Evolutionary conservation across 78 protist species (phyloP).

Genomic region (Planoprotostelium fungivorum): DNA sequence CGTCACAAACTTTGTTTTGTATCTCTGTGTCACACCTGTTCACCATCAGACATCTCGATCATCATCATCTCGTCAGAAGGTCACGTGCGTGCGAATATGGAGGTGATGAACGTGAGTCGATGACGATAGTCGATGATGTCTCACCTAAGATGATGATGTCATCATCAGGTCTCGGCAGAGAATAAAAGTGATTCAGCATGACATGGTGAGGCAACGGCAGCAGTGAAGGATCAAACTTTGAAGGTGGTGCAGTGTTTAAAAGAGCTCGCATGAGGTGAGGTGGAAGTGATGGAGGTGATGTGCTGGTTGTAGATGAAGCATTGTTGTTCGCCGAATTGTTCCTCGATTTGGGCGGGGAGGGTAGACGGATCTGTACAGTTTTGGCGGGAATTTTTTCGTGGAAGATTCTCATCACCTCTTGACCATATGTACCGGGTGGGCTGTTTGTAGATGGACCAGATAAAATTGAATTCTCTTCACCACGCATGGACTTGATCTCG

Average conservation of each 20-base stretch:
- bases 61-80: no score
- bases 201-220: conserved; percentile 91
- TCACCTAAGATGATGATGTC: conserved; percentile 42
- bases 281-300: conserved; percentile 85
- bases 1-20: conserved; percentile 76
- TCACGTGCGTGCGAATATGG: no score
- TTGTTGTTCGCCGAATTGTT: not conserved
- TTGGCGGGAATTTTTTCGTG: not conserved
- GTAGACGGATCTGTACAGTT: not conserved
- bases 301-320: conserved; percentile 62
- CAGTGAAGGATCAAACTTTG: conserved; percentile 72
- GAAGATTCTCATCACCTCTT: not conserved
- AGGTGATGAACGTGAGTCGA: not conserved
- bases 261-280: conserved; percentile 81
- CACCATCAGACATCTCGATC: no score
- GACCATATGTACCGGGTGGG: not conserved
- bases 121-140: not conserved
- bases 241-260: conserved; percentile 62
- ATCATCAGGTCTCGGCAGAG: conserved; percentile 47
- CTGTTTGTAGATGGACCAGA: not conserved
- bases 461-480: not conserved
- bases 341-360: not conserved
- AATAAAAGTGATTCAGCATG: conserved; percentile 84
- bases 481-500: not conserved
- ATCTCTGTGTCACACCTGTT: conserved; percentile 78